Evolutionary conservation across 176 grass and related monocot genomes (phyloP), one percentile per base, ranked within the genome.

Genomic region (Miscanthus lutarioriparius): DNA sequence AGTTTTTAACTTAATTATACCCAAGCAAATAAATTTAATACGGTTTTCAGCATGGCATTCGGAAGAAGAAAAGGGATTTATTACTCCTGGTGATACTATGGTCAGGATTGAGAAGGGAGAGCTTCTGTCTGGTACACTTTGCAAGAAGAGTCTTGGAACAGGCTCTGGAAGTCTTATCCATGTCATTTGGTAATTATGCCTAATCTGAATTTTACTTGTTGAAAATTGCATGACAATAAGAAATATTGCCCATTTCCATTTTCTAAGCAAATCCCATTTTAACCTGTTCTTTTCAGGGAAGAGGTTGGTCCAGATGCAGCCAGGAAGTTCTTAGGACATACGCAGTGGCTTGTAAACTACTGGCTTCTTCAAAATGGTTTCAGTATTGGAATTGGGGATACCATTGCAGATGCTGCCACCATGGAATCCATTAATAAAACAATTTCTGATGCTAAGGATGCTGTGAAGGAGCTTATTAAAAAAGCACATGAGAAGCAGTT

Each of bases 1-100:
- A 88, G 93, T 98, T 77, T 98, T 98, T 76, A 98, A 98, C 88
- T 89, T 98, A 79, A 98, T 98, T 84, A 98, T 98, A 28, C 96
- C 96, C 11, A 98, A 98, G 81, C 96, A 88, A 88, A 98, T 98
- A 85, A 98, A 98, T 72, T 84, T 98, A 33, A 93, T 95, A 36
- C 82, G 96, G 49, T 88, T 81, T 91, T 94, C 96, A 68, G 92
- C 96, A 38, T 98, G 96, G 96, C 92, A 98, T 82, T 9, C 72
- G 2, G 96, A 98, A 86, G 5, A 87, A 51, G 96, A 98, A 90
- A 85, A 77, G 8, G 96, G 96, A 66, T 90, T 90, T 82, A 95
- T 98, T 44, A 98, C 96, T 72, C 96, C 96, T 39, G 96, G 93
- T 64, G 96, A 98, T 92, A 98, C 96, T 37, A 48, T 98, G 79